Base-by-base conservation (phyloP, 2,329 filamentous ascomycete genomes). In the Calonectria fujianensis region DNA sequence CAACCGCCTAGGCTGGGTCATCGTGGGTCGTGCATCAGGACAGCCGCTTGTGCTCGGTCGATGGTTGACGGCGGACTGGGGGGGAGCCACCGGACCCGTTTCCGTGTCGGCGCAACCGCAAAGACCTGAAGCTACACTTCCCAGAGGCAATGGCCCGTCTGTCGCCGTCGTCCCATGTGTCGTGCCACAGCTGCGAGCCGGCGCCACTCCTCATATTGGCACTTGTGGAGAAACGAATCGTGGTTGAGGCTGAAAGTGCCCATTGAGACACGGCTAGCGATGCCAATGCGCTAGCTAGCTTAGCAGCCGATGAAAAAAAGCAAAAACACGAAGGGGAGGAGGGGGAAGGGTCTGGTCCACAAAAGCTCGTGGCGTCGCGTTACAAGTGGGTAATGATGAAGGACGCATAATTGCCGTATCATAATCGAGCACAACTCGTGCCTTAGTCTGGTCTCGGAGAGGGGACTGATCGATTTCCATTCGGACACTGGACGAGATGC, bases 211-310 rank as follows among this genome's bases (percentile, higher is more conserved):
- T 78, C 75, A 73, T 72, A 67, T 76, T 71, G 67, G 69, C 54
- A 37, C 69, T 65, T 59, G 73, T 70, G 39, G 73, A 75, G 73
- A 72, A 77, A 68, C 41, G 67, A 63, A 78, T 75, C 52, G 74
- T 66, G 72, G 72, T 78, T 79, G 79, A 80, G 79, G 79, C 79
- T 81, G 75, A 80, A 79, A 76, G 75, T 73, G 77, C 63, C 70
- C 73, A 37, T 57, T 65, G 68, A 75, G 74, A 72, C 27, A 76
- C 76, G 69, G 73, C 72, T 72, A 72, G 72, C 63, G 73, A 80
- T 78, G 74, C 76, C 73, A 78, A 76, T 75, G 78, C 73, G 66
- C 77, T 69, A 79, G 57, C 57, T 61, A 63, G 32, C 57, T 63
- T 63, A 63, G 70, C 68, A 77, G 72, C 74, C 78, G 79, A 79